Conservation (phyloP, 441 rosid species). For the Adansonia gregorii region DNA sequence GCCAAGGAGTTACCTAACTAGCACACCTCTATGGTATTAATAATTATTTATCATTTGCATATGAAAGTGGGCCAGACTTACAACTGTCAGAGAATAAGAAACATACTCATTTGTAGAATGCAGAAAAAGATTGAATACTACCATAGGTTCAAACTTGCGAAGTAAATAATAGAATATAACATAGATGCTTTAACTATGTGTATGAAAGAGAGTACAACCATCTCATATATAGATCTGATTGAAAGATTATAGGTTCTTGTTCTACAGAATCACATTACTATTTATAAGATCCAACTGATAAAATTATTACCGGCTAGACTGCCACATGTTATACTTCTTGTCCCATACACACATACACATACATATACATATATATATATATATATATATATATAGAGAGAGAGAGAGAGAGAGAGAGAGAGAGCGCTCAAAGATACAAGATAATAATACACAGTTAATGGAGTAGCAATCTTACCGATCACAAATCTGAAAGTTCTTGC, state of each 20-base stretch:
- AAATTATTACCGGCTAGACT: not conserved
- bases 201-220: not conserved
- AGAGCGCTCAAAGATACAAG: not conserved
- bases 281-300: not conserved
- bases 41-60: not conserved
- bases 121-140: constrained; percentile 1
- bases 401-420: not conserved
- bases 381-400: not conserved
- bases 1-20: not conserved
- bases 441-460: constrained; percentile 14
- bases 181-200: constrained; percentile 4
- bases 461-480: constrained; percentile 68
- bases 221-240: not conserved
- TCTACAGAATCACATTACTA: not conserved
- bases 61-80: not conserved
- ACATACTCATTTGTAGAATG: not conserved
- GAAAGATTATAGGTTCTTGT: not conserved
- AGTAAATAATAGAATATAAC: not conserved
- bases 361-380: not conserved
- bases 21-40: not conserved
- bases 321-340: not conserved
- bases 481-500: constrained; percentile 95
- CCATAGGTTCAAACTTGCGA: not conserved
- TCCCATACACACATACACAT: not conserved
- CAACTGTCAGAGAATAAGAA: not conserved